Percentiles rank a stretch among this genome's conserved stretches.
Evolutionary conservation across 2,329 filamentous ascomycete species (phyloP).

Genomic region (Colletotrichum sansevieriae): DNA sequence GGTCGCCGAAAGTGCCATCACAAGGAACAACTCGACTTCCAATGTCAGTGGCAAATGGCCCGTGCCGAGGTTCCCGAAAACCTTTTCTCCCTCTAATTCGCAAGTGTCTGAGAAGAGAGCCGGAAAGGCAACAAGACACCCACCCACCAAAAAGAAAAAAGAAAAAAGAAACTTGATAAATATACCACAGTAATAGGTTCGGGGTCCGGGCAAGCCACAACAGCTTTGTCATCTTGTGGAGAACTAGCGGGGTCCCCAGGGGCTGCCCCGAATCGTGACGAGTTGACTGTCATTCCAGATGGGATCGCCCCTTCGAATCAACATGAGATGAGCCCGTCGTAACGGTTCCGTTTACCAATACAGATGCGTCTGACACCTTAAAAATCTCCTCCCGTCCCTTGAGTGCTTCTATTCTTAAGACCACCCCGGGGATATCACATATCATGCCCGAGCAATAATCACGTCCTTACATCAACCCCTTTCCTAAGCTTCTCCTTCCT

Average conservation of each 20-base stretch:
- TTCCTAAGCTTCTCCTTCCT: constrained; percentile 1
- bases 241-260: not conserved
- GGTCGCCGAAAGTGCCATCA: not conserved
- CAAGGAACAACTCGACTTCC: too few species aligned
- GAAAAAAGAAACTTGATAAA: not conserved
- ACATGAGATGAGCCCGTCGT: constrained; percentile 31
- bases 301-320: constrained; percentile 29
- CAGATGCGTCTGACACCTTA: constrained; percentile 21
- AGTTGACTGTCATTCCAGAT: constrained; percentile 21
- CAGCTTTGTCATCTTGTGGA: constrained; percentile 33
- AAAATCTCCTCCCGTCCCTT: constrained; percentile 21
- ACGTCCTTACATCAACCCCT: constrained; percentile 6
- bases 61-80: constrained; percentile 8
- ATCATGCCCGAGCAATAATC: constrained; percentile 3
- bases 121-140: not conserved
- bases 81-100: too few species aligned
- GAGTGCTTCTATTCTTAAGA: constrained; percentile 27
- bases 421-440: constrained; percentile 11
- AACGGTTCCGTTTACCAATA: constrained; percentile 24
- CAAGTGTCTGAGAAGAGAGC: too few species aligned
- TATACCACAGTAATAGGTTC: too few species aligned
- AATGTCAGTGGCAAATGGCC: not conserved
- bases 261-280: constrained; percentile 39
- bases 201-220: constrained; percentile 26
- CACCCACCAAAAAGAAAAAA: not conserved